Evolutionary conservation across 108 stramenopile genomes (phyloP).

Genomic region (Skeletonema costatum): DNA sequence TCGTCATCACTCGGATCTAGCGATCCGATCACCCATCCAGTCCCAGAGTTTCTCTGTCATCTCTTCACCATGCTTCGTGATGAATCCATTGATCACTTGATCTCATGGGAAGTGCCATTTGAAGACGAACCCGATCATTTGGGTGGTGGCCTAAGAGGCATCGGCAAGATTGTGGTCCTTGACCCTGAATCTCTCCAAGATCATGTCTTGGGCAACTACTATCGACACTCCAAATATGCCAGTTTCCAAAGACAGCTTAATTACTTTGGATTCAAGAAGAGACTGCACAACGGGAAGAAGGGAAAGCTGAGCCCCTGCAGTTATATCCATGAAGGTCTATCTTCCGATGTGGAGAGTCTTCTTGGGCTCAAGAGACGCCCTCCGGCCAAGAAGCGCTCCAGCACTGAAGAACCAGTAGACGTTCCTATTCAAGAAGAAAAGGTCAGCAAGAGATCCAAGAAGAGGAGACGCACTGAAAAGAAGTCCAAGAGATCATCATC

Average conservation of each 20-base stretch:
- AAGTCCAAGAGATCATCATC: constrained; percentile 7
- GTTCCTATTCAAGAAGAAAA: constrained; percentile 2
- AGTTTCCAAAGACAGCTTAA: constrained; percentile 50
- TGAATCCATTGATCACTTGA: constrained; percentile 28
- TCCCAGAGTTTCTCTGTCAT: constrained; percentile 50
- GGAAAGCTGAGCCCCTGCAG: constrained; percentile 55
- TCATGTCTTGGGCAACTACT: constrained; percentile 41
- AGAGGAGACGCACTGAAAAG: not conserved
- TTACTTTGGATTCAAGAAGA: constrained; percentile 53
- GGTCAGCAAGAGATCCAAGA: not conserved
- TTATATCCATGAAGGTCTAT: constrained; percentile 48
- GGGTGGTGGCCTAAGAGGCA: constrained; percentile 25
- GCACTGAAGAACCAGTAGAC: not conserved
- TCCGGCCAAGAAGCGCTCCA: constrained; percentile 19
- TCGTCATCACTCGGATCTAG: not conserved
- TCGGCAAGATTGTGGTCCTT: constrained; percentile 76
- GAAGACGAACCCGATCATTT: constrained; percentile 24
- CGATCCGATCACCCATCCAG: constrained; percentile 18
- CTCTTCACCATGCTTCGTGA: constrained; percentile 50
- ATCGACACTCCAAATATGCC: constrained; percentile 52
- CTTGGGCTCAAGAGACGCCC: constrained; percentile 44
- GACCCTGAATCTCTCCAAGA: constrained; percentile 56
- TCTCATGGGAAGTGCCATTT: constrained; percentile 36
- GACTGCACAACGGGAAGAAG: constrained; percentile 42
- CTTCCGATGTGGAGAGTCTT: constrained; percentile 30